These are phyloP conservation scores for Elsinoe perseae DNA, from an alignment of 2,329 filamentous ascomycete species.

Conservation along the genomic window DNA sequence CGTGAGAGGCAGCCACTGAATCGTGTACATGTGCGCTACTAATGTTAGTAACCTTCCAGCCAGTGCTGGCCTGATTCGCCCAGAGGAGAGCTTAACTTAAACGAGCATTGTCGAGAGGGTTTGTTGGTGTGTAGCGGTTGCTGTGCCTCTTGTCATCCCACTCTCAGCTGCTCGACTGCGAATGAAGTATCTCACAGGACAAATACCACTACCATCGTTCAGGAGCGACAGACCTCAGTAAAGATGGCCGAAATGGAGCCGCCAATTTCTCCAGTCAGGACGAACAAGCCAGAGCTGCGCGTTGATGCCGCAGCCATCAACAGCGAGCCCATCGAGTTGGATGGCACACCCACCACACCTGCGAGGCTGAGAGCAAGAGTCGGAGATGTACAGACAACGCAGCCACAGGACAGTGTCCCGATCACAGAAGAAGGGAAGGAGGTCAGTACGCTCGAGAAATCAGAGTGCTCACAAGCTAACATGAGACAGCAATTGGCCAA, in stretches of 20 bases:
- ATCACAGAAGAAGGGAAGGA: background rate
- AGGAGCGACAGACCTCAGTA: too few relatives aligned
- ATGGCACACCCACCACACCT: conserved; percentile 30
- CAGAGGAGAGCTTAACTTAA: background rate
- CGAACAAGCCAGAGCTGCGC: conserved; percentile 29
- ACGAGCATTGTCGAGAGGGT: background rate
- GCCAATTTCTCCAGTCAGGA: conserved; percentile 25
- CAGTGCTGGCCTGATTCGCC: background rate
- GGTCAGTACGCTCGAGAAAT: background rate
- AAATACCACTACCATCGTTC: background rate
- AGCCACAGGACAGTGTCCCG: background rate
- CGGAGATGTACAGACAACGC: background rate
- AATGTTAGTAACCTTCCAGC: conserved; percentile 2
- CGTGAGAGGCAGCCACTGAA: background rate
- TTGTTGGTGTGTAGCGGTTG: background rate
- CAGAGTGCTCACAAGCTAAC: background rate
- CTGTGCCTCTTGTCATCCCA: background rate
- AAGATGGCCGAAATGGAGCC: conserved; percentile 7
- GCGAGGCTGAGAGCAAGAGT: conserved; percentile 18
- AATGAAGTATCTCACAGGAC: background rate
- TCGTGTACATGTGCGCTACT: background rate
- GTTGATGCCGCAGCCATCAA: conserved; percentile 37
- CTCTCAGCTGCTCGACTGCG: background rate
- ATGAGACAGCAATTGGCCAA: conserved; percentile 31
- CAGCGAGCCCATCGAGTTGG: conserved; percentile 37